Percentiles rank a stretch among this genome's conserved stretches.
Conservation (phyloP, 192 early-diverging fungal species). For the Entomortierella lignicola region DNA sequence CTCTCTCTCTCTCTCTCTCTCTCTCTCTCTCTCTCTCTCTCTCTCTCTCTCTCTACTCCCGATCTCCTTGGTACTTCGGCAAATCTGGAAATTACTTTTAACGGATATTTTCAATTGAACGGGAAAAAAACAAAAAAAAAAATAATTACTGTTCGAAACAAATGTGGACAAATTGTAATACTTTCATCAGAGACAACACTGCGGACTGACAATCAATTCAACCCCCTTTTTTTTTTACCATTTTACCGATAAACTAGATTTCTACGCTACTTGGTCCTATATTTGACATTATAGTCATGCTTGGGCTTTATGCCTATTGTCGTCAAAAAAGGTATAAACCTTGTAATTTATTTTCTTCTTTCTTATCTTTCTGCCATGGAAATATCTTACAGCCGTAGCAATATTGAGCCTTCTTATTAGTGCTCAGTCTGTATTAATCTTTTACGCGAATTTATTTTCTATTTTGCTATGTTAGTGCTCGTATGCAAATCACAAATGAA, state of each 20-base stretch:
- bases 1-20: no score
- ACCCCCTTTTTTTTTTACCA: not conserved
- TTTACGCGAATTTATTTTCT: not conserved
- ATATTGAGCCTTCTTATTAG: no score
- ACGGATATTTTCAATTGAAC: no score
- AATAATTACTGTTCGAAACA: no score
- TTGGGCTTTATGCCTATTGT: conserved; percentile 41
- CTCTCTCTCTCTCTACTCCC: not conserved
- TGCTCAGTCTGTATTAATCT: no score
- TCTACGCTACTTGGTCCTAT: conserved; percentile 43
- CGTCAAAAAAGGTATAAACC: conserved; percentile 53
- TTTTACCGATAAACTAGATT: conserved; percentile 28
- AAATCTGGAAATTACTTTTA: no score
- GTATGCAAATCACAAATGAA: conserved; percentile 47
- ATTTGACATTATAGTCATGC: conserved; percentile 50
- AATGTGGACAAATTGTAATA: not conserved
- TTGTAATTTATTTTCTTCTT: not conserved
- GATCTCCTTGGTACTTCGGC: not conserved
- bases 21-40: conserved; percentile 9
- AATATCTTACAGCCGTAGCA: not conserved
- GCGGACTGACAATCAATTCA: conserved; percentile 5
- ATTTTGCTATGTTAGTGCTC: conserved; percentile 27
- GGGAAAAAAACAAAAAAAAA: no score
- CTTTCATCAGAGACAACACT: not conserved
- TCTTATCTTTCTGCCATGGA: not conserved